Evolutionary conservation across 371 early-diverging fungal genomes (phyloP), one percentile per base, ranked within the genome.

Genomic region (Massospora cicadina): DNA sequence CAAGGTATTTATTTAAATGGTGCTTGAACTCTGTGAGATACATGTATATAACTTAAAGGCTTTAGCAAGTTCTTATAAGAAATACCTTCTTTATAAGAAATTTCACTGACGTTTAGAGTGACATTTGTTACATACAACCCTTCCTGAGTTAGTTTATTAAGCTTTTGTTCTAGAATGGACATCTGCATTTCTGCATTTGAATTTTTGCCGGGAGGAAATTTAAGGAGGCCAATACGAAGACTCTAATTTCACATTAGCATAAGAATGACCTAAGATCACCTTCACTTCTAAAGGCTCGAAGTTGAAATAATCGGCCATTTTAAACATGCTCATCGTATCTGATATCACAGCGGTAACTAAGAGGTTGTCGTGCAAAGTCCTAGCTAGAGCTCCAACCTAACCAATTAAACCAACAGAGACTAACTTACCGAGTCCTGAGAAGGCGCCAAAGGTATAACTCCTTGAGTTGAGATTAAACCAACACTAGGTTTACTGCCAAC

Each of bases 401-500:
- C 5, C 43, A 43, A 43, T 43, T 43, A 43, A 17, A 17, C 43
- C 10, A 10, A 43, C 10, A 17, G 17, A 10, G 43, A 17, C 10
- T 17, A 10, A 43, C 17, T 57, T 57, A 57, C 57, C 21, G 68
- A 65, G 59, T 74, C 74, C 60, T 71, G 74, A 53, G 68, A 63
- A 54, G 63, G 67, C 23, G 74, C 66, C 28, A 71, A 65, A 13
- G 74, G 71, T 54, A 74, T 69, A 23, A 74, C 68, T 10, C 70
- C 71, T 23, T 60, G 12, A 21, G 69, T 68, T n/a, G 70, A 70
- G 21, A 64, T 66, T 26, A 71, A 43, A 33, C 74, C 74, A 26
- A 71, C 65, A 33, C 71, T 72, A 13, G 74, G 72, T 33, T 68
- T 68, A 26, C 71, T 61, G 13, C 72, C 74, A 54, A 70, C 65